Base-by-base conservation (phyloP, 2,329 filamentous ascomycete genomes). In the Aspergillus ustus region DNA sequence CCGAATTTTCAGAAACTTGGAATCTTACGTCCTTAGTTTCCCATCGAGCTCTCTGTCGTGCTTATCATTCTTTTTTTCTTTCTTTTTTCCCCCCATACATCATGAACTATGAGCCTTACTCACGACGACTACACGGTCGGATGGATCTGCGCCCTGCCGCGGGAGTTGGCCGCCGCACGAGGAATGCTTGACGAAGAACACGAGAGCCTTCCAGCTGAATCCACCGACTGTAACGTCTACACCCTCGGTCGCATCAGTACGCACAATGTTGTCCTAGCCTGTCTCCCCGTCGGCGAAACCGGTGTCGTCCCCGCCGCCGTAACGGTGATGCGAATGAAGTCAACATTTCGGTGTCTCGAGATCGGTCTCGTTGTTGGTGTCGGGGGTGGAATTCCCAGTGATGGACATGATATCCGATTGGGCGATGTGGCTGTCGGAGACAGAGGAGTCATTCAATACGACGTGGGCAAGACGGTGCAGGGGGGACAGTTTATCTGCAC, bases 361-460 rank as follows among this genome's bases (percentile, higher is more conserved):
- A 48, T 59, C 29, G 37, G 45, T 1, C 31, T 63, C 9, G 45
- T 65, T 44, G 52, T 63, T 7, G 68, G 64, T 0, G 63, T 68
- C 7, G 66, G 53, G 3, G 66, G 64, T 0, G 64, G 66, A 11
- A 54, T 60, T 0, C 61, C 63, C 0, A 54, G 45, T 29, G 1
- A 8, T 4, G 29, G 45, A 9, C 31, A 11, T 43, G 66, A 64
- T 61, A 61, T 66, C n/a, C 20, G 67, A 1, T 29, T 59, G 5
- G 57, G 57, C 6, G 50, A 54, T 54, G 50, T 59, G 8, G 57
- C 54, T 3, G 57, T 59, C 7, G 44, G 51, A n/a, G 57, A n/a
- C 7, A 52, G 57, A 17, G 63, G 67, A 1, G 67, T 70, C 4
- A 29, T 69, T 3, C 64, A 69, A 22, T 69, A 66, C 13, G 64